These are phyloP conservation scores for Ophiocordyceps camponoti-leonardi DNA, from an alignment of 2,329 filamentous ascomycete genomes.

Conservation along the genomic window DNA sequence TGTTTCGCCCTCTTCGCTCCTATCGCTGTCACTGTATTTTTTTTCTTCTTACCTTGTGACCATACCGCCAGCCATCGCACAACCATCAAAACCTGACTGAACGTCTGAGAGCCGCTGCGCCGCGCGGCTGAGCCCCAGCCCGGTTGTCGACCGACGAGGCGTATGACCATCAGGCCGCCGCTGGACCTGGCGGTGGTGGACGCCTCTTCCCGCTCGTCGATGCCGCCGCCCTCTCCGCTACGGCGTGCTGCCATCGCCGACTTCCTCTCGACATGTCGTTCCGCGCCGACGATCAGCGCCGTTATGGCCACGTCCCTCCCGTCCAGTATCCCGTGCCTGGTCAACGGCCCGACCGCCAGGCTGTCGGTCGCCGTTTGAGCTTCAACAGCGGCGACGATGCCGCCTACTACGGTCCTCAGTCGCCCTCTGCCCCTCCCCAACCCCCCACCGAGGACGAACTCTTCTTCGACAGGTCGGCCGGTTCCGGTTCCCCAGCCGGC, in stretches of 20 bases:
- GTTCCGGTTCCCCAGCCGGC: slow-evolving; percentile 6
- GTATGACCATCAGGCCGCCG: not conserved
- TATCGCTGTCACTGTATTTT: not conserved
- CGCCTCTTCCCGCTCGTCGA: not conserved
- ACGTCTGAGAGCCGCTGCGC: not conserved
- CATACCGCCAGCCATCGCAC: too few relatives aligned
- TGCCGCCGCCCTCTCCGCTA: not conserved
- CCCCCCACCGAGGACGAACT: slow-evolving; percentile 34
- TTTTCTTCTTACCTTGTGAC: not conserved
- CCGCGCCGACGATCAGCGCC: slow-evolving; percentile 41
- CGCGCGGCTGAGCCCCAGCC: not conserved
- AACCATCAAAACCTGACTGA: not conserved
- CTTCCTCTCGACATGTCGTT: slow-evolving; percentile 37
- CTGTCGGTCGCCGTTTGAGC: slow-evolving; percentile 41
- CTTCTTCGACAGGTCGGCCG: slow-evolving; percentile 36
- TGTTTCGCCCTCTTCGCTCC: not conserved
- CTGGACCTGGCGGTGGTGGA: not conserved
- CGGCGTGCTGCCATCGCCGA: not conserved
- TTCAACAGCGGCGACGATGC: slow-evolving; percentile 64
- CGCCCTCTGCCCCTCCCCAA: not conserved
- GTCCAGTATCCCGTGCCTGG: slow-evolving; percentile 41
- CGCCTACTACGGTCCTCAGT: slow-evolving; percentile 25
- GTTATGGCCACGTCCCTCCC: slow-evolving; percentile 49
- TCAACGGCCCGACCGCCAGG: slow-evolving; percentile 11
- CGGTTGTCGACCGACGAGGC: not conserved